Conservation (phyloP, 371 early-diverging fungal species). For the Mortierella sp. region DNA sequence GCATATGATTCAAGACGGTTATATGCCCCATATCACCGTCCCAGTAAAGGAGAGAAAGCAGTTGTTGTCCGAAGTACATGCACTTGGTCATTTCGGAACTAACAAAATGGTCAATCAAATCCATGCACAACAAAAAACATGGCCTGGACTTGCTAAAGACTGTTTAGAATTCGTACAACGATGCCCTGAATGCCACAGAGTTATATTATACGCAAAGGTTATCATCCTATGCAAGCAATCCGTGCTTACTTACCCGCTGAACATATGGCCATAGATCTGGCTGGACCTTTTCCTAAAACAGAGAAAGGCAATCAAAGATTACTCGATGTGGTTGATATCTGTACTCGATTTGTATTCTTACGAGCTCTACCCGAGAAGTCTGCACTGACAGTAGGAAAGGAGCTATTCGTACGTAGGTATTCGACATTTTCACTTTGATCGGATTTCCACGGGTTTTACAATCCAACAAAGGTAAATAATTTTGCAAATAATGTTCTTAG, state of each 20-base stretch:
- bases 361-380: conserved; percentile 6
- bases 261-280: conserved; percentile 18
- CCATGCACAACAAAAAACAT: neutral
- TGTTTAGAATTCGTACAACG: conserved; percentile 5
- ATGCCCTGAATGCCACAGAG: conserved; percentile 6
- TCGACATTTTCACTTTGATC: conserved; percentile 8
- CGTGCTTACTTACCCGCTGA: conserved; percentile 25
- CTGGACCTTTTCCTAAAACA: conserved; percentile 5
- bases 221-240: conserved; percentile 23
- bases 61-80: neutral
- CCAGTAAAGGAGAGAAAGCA: neutral
- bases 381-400: conserved; percentile 1
- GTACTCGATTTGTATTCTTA: conserved; percentile 26
- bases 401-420: conserved; percentile 8
- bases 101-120: conserved; percentile 3
- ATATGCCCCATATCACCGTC: neutral
- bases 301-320: neutral
- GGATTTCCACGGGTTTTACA: conserved; percentile 17
- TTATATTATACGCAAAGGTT: conserved; percentile 20
- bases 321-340: conserved; percentile 12
- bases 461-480: conserved; percentile 16
- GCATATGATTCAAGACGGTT: neutral
- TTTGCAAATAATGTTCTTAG: conserved; percentile 5
- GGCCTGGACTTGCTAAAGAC: conserved; percentile 7
- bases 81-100: neutral